phyloP scores from a whole-genome alignment of 768 basidiomycete genomes.

The Mrakia blollopis region DNA sequence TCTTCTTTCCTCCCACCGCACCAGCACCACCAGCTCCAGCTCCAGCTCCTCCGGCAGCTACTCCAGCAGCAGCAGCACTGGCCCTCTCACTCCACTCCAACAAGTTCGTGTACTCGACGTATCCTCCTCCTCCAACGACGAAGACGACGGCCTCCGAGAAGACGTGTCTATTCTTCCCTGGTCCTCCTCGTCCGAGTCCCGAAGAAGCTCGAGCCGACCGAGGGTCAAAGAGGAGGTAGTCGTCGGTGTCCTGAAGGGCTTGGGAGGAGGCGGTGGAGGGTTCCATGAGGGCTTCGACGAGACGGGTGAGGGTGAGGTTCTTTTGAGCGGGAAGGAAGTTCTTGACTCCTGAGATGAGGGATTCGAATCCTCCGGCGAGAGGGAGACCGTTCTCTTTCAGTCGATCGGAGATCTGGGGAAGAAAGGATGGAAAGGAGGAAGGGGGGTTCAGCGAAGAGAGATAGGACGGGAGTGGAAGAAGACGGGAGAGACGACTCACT shows the following conservation, averaged over 20 bases:
- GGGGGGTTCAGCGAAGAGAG: not conserved
- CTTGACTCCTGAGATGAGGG: constrained; percentile 93
- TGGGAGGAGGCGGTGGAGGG: constrained; percentile 88
- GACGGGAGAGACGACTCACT: constrained; percentile 49
- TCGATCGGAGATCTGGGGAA: constrained; percentile 75
- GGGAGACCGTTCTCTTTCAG: constrained; percentile 77
- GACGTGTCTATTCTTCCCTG: constrained; percentile 51
- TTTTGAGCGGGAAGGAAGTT: constrained; percentile 93
- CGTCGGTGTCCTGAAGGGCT: constrained; percentile 92
- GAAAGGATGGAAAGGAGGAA: constrained; percentile 17
- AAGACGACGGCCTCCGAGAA: constrained; percentile 88
- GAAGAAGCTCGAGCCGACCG: constrained; percentile 57
- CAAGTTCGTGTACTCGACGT: constrained; percentile 95
- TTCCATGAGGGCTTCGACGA: constrained; percentile 96
- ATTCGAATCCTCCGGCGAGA: constrained; percentile 61
- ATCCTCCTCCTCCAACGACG: constrained; percentile 91
- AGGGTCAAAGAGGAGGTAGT: constrained; percentile 90
- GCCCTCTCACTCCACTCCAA: constrained; percentile 83
- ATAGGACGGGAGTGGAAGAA: not conserved
- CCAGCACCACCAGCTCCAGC: constrained; percentile 22
- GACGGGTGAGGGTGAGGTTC: constrained; percentile 80
- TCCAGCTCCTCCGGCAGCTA: constrained; percentile 22
- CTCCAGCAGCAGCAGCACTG: constrained; percentile 29
- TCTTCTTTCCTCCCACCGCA: constrained; percentile 57
- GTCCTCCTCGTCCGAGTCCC: constrained; percentile 49